These are phyloP conservation scores for Fusarium zealandicum DNA, from an alignment of 2,329 filamentous ascomycete species.

Conservation along the genomic window DNA sequence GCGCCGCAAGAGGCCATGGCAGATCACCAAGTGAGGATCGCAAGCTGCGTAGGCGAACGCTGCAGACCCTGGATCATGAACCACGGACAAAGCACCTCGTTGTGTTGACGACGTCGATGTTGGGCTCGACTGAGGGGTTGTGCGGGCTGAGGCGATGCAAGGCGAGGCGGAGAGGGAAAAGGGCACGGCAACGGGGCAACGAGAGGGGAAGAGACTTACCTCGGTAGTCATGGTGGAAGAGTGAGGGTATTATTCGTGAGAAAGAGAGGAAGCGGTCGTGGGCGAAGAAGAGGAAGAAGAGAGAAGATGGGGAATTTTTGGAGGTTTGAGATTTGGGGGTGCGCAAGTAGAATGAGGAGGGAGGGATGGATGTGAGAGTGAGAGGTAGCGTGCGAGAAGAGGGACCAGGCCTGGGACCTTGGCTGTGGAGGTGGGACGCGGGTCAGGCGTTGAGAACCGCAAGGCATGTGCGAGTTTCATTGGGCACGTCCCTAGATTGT, in stretches of 20 bases:
- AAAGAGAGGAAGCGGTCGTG: constrained; percentile 32
- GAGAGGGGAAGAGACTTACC: constrained; percentile 39
- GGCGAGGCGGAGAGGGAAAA: constrained; percentile 33
- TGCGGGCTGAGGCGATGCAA: constrained; percentile 28
- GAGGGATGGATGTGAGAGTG: constrained; percentile 30
- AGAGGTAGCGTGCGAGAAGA: constrained; percentile 24
- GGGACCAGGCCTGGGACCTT: constrained; percentile 11
- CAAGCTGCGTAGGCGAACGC: constrained; percentile 5
- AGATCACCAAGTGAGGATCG: not conserved
- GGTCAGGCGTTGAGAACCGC: constrained; percentile 36
- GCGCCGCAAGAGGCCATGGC: not conserved
- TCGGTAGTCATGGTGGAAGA: constrained; percentile 46
- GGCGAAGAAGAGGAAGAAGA: constrained; percentile 28
- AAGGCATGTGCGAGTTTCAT: constrained; percentile 9
- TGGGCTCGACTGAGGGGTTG: constrained; percentile 41
- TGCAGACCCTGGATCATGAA: constrained; percentile 6
- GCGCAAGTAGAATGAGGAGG: constrained; percentile 36
- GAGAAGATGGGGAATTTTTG: constrained; percentile 34
- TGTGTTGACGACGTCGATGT: constrained; percentile 24
- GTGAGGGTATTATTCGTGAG: constrained; percentile 31
- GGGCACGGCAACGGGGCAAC: constrained; percentile 19
- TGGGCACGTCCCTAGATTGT: not conserved
- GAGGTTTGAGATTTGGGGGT: constrained; percentile 42
- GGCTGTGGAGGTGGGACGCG: constrained; percentile 39
- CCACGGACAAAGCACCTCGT: constrained; percentile 12